These are phyloP conservation scores for Arctostaphylos glauca DNA, from an alignment of 148 eudicot species.

Conservation along the genomic window DNA sequence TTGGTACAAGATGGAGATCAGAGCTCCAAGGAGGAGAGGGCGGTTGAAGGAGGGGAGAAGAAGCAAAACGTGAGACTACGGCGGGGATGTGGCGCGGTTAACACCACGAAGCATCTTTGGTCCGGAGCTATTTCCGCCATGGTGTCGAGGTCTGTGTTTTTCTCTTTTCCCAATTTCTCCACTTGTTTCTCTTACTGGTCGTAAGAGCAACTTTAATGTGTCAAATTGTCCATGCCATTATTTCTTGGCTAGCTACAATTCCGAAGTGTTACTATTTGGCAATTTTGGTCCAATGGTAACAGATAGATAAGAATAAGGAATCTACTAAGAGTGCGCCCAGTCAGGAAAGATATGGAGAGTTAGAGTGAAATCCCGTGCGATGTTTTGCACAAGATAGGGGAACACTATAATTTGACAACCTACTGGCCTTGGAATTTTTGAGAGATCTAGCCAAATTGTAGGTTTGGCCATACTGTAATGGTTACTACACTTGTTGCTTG, in stretches of 20 bases:
- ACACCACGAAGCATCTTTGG: conserved; percentile 85
- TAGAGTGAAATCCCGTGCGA: neutral
- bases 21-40: conserved; percentile 12
- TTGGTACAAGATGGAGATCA: conserved; percentile 16
- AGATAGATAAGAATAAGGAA: neutral
- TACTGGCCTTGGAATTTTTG: neutral
- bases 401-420: neutral
- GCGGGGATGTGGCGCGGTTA: conserved; percentile 54
- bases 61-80: conserved; percentile 19
- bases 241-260: neutral
- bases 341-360: neutral
- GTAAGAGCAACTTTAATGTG: too few species aligned
- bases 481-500: neutral
- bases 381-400: neutral
- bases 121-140: conserved; percentile 93
- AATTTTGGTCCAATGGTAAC: neutral
- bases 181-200: neutral
- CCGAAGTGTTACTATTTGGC: neutral
- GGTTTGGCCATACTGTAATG: neutral
- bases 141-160: conserved; percentile 68
- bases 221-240: too few species aligned
- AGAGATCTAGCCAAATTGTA: neutral
- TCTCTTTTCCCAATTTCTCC: neutral
- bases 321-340: neutral
- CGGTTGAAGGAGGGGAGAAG: conserved; percentile 16